Conservation (phyloP, 2,329 filamentous ascomycete species). For the Lasiodiplodia theobromae region DNA sequence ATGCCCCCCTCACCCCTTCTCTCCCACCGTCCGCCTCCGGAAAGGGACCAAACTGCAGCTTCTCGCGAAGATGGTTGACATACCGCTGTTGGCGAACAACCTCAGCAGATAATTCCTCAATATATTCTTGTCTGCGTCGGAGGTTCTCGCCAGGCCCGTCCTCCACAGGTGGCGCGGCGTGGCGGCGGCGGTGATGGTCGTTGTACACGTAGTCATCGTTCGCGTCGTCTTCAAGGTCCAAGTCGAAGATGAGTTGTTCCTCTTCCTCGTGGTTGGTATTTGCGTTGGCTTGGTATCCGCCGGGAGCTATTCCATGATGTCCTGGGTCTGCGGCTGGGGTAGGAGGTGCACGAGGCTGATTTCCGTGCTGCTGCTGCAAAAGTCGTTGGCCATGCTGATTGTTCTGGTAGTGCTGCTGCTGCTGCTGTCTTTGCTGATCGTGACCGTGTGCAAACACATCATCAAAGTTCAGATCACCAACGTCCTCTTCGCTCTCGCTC, state of each 20-base stretch:
- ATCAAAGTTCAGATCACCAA: slow-evolving; percentile 14
- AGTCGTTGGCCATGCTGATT: no score
- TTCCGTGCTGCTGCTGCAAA: not conserved
- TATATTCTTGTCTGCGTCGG: not conserved
- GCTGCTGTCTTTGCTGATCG: not conserved
- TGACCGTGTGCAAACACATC: slow-evolving; percentile 1
- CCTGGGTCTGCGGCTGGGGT: not conserved
- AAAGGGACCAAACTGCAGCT: not conserved
- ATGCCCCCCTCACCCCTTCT: no score
- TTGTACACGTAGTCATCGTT: not conserved
- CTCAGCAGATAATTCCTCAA: not conserved
- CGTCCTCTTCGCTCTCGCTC: not conserved
- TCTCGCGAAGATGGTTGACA: not conserved
- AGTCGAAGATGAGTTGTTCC: slow-evolving; percentile 7
- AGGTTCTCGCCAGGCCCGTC: not conserved
- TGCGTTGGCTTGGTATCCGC: no score
- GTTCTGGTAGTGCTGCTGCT: not conserved
- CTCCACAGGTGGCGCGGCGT: not conserved
- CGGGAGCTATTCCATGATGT: not conserved
- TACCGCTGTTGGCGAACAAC: slow-evolving; percentile 13
- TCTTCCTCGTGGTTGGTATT: not conserved
- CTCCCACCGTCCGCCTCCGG: not conserved
- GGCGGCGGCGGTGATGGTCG: not conserved
- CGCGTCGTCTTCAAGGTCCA: not conserved
- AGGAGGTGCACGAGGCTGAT: not conserved